Base-by-base conservation (phyloP, 345 rosid genomes). In the Camelina hispida region DNA sequence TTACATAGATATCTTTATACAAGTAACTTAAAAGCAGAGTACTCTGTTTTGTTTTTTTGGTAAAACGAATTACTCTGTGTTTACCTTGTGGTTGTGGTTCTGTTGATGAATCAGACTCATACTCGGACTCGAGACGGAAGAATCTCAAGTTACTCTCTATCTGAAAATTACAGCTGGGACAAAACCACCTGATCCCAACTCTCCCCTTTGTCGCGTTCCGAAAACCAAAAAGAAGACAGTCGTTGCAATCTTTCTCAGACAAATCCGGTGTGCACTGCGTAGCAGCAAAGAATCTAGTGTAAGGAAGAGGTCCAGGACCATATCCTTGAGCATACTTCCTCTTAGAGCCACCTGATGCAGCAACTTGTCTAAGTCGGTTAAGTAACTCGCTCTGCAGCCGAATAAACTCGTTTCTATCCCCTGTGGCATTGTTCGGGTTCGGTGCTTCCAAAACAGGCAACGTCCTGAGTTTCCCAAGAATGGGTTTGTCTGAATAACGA, bases 251-350 rank as follows among this genome's bases (percentile, higher is more conserved):
- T 51, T 51, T 59, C 28, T 18, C 28, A 50, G 73, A 67, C 62
- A 75, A 67, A 59, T 75, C 73, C 5, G 61, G 54, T 2, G 73
- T 67, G 56, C 78, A 75, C 35, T 67, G 61, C 2, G n/a, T 34
- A n/a, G 61, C 7, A 1, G 73, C 73, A 1, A 58, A 75, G 62
- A 67, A 50, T 66, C 14, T 75, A 3, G 14, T 28, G 38, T 59
- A 17, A 67, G 53, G 3, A 4, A 40, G 9, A 61, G 62, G 1
- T n/a, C 55, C 68, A 67, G 15, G 59, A 60, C 73, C 68, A 10
- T 51, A 7, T 50, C 62, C 79, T 51, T 75, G 68, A 59, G 62
- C 68, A 67, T 75, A 75, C 61, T 75, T 66, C 25, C 73, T 75
- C 35, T 43, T 47, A 3, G 44, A 7, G 14, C 60, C 72, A 57